These are phyloP conservation scores for Monosporozyma unispora DNA, from an alignment of 805 yeast genomes.

Conservation along the genomic window DNA sequence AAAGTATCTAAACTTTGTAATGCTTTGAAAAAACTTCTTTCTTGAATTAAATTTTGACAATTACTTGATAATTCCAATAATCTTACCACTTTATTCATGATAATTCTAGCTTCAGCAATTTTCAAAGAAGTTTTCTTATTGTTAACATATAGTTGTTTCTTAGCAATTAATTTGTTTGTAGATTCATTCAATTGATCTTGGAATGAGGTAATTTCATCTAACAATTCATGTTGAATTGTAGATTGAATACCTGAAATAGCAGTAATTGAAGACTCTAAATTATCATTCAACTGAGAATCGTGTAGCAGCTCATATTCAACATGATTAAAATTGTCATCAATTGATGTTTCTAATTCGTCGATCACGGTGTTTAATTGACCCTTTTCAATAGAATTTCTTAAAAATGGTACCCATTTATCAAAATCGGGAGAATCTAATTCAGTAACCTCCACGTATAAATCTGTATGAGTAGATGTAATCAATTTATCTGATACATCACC, in stretches of 20 bases:
- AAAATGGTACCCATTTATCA: constrained; percentile 29
- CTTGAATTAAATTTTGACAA: constrained; percentile 69
- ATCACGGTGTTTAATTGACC: constrained; percentile 17
- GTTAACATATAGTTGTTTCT: constrained; percentile 51
- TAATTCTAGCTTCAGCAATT: constrained; percentile 60
- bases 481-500: neutral
- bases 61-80: constrained; percentile 80
- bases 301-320: constrained; percentile 26
- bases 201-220: constrained; percentile 47
- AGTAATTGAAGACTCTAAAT: constrained; percentile 41
- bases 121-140: constrained; percentile 56
- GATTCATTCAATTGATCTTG: constrained; percentile 51
- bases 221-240: constrained; percentile 44
- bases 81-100: constrained; percentile 64
- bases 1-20: constrained; percentile 73
- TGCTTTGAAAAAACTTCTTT: constrained; percentile 74
- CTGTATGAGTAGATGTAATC: neutral
- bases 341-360: constrained; percentile 24
- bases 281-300: constrained; percentile 29
- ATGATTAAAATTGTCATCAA: constrained; percentile 30
- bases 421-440: constrained; percentile 23
- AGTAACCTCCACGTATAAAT: neutral
- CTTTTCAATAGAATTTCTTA: constrained; percentile 23
- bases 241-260: constrained; percentile 54
- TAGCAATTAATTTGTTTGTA: constrained; percentile 53